These are phyloP conservation scores for Papilionanthe hybrid DNA, from an alignment of 116 monocot genomes.

Conservation along the genomic window DNA sequence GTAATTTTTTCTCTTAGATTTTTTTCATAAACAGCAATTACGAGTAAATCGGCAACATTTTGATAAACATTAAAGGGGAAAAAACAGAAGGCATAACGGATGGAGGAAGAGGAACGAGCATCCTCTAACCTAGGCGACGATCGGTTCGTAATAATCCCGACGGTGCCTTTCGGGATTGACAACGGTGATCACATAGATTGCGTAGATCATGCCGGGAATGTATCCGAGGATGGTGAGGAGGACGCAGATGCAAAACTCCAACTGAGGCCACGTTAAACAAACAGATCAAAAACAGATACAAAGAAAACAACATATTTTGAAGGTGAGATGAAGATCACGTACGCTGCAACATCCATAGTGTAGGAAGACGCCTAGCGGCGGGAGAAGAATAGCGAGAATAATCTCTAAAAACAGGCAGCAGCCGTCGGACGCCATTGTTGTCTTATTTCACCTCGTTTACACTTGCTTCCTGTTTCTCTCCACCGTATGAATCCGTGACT, in stretches of 20 bases:
- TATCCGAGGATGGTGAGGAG: constrained; percentile 17
- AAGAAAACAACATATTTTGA: not conserved
- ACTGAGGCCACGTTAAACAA: constrained; percentile 1
- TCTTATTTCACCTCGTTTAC: no score
- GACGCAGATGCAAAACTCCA: constrained; percentile 26
- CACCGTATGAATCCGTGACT: not conserved
- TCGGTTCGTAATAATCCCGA: constrained; percentile 11
- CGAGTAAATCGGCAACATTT: not conserved
- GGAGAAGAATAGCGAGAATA: constrained; percentile 29
- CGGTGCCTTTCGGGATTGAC: constrained; percentile 14
- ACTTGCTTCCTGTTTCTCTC: no score
- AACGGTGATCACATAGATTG: constrained; percentile 19
- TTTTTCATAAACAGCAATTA: not conserved
- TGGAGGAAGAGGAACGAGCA: not conserved
- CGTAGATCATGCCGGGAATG: constrained; percentile 20
- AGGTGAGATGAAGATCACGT: not conserved
- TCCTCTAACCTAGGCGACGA: constrained; percentile 15
- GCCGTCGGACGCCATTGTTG: constrained; percentile 17
- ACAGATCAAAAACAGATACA: not conserved
- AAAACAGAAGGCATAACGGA: not conserved
- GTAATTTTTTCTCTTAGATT: not conserved
- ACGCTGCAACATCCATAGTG: constrained; percentile 38
- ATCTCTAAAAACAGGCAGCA: constrained; percentile 31
- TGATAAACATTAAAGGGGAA: not conserved
- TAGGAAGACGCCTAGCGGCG: constrained; percentile 37